Evolutionary conservation across 352 stramenopile species (phyloP).

Genomic region (Thraustotheca clavata): DNA sequence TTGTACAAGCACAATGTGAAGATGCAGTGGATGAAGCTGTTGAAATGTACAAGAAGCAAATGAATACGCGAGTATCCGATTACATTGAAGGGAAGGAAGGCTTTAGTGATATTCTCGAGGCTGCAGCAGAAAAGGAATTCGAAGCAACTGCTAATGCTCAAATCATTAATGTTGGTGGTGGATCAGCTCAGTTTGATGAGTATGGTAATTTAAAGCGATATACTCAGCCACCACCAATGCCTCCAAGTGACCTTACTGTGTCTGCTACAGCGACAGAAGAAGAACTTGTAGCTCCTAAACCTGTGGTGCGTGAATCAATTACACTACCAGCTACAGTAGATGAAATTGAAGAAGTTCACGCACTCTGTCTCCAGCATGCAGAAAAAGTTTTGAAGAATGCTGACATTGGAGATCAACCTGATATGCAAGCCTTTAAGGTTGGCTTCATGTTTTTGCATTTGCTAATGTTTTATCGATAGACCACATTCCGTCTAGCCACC

Average conservation of each 20-base stretch:
- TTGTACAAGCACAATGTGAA: conserved; percentile 78
- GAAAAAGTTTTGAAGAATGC: conserved; percentile 64
- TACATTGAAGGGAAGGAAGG: conserved; percentile 1
- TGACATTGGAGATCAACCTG: conserved; percentile 43
- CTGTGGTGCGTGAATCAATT: conserved; percentile 33
- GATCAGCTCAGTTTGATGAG: conserved; percentile 45
- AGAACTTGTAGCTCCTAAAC: background rate
- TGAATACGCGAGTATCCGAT: conserved; percentile 35
- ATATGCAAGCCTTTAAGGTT: conserved; percentile 22
- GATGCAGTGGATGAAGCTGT: conserved; percentile 71
- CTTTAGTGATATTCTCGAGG: background rate
- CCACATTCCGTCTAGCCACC: conserved; percentile 46
- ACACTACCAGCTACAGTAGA: conserved; percentile 55
- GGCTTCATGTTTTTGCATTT: background rate
- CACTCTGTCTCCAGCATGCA: conserved; percentile 56
- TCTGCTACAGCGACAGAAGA: background rate
- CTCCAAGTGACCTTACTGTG: background rate
- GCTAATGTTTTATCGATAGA: conserved; percentile 48
- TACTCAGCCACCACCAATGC: background rate
- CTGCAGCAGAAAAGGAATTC: background rate
- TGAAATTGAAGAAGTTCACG: conserved; percentile 50
- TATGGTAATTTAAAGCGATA: conserved; percentile 48
- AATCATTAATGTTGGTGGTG: conserved; percentile 11
- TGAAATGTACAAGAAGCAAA: conserved; percentile 65
- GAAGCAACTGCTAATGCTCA: conserved; percentile 12